phyloP scores from a whole-genome alignment of 495 filamentous ascomycete genomes.

The Mycothermus thermophilus region DNA sequence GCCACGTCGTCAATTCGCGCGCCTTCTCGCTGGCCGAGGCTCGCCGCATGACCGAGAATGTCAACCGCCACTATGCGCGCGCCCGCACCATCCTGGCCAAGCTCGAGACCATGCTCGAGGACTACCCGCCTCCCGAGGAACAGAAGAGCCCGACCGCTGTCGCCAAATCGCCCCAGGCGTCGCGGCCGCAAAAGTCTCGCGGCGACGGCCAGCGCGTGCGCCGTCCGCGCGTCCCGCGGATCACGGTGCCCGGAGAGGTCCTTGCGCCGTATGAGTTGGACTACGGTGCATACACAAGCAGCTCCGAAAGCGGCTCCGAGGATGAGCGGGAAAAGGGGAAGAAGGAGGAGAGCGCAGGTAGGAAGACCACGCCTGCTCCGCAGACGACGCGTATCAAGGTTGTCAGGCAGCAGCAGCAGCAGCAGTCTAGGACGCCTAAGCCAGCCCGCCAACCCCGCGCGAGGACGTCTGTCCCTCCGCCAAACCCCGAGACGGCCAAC shows the following conservation, averaged over 20 bases:
- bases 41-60: conserved; percentile 57
- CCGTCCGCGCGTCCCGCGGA: conserved; percentile 28
- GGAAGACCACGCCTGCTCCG: conserved; percentile 20
- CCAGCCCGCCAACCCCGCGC: conserved; percentile 21
- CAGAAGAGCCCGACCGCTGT: conserved; percentile 43
- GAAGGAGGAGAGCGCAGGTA: conserved; percentile 17
- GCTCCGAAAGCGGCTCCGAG: conserved; percentile 32
- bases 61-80: conserved; percentile 66
- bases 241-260: conserved; percentile 46
- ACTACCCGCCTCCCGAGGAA: conserved; percentile 34
- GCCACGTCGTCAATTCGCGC: conserved; percentile 60
- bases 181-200: conserved; percentile 48
- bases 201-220: conserved; percentile 40
- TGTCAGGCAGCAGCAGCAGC: conserved; percentile 11
- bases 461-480: conserved; percentile 34
- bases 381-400: conserved; percentile 29
- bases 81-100: conserved; percentile 66
- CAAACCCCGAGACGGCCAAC: conserved; percentile 35
- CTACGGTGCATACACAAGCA: conserved; percentile 35
- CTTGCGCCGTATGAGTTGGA: conserved; percentile 43
- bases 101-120: conserved; percentile 56
- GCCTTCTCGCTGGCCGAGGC: conserved; percentile 73
- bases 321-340: conserved; percentile 24
- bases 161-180: conserved; percentile 40
- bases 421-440: conserved; percentile 20